Evolutionary conservation across 2,329 filamentous ascomycete species (phyloP).

Genomic region (Arthroderma uncinatum): DNA sequence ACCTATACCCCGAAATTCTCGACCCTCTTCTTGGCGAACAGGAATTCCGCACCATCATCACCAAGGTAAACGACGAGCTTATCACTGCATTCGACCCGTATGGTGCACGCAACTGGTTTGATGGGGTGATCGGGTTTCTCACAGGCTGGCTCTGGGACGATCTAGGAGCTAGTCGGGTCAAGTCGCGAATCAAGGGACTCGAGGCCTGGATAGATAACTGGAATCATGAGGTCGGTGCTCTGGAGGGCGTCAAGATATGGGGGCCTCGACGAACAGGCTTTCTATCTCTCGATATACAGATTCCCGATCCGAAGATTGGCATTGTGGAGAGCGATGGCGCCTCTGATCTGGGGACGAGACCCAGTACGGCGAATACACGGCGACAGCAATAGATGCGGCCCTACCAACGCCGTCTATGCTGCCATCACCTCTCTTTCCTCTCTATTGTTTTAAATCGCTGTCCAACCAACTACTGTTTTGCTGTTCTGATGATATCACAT

Average conservation of each 20-base stretch:
- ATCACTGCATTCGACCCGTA: conserved; percentile 71
- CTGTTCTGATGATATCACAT: background rate
- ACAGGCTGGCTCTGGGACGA: conserved; percentile 97
- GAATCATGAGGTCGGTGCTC: conserved; percentile 57
- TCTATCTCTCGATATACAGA: conserved; percentile 51
- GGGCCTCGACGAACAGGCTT: conserved; percentile 74
- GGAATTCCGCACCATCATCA: conserved; percentile 72
- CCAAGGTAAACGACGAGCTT: conserved; percentile 69
- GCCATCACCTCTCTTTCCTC: background rate
- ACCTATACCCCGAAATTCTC: conserved; percentile 90
- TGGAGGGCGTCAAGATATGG: conserved; percentile 60
- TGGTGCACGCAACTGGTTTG: conserved; percentile 63
- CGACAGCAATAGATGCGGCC: background rate
- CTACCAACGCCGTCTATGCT: background rate
- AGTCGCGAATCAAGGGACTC: conserved; percentile 56
- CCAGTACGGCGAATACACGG: conserved; percentile 15
- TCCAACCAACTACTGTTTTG: background rate
- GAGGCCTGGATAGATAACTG: conserved; percentile 78
- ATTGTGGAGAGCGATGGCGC: conserved; percentile 31
- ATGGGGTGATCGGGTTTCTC: conserved; percentile 64
- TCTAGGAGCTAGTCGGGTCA: conserved; percentile 63
- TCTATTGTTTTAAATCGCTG: background rate
- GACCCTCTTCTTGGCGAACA: conserved; percentile 75
- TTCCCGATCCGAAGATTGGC: conserved; percentile 40
- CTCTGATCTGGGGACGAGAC: conserved; percentile 27